Evolutionary conservation across 1,139 yeast genomes (phyloP), one percentile per base, ranked within the genome.

Genomic region (Pichia sp.): DNA sequence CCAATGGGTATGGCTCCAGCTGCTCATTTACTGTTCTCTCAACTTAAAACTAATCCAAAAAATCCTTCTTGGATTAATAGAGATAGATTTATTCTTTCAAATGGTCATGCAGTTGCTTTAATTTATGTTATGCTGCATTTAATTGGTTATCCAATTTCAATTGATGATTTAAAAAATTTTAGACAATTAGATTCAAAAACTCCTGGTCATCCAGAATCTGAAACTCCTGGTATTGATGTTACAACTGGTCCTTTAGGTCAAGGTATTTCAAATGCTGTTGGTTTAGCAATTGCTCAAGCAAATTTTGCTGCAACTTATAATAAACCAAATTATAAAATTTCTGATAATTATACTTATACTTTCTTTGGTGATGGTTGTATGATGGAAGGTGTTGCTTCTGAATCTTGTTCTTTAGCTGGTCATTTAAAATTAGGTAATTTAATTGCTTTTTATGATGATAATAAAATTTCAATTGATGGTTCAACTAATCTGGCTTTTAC

Each of bases 161-260:
- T 92, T 56, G 96, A 89, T 45, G 98, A 94, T 71, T 77, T 92
- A 71, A 86, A 89, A 76, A 71, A 77, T 56, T 92, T 92, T 75
- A 87, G 99, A 79, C 95, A 88, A 72, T 72, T 90, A 63, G 76
- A 78, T 66, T 90, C 97, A 58, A 84, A 83, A 73, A 86, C 96
- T 57, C 98, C 98, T 48, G 98, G 98, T 62, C 98, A 92, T 75
- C 98, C 98, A 48, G 97, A 92, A 74, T 74, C 70, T 53, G 85
- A 79, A 62, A 78, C 79, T 57, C 90, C 95, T 51, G 98, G 97
- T 67, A 82, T 89, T 52, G 98, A 94, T 68, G 96, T 90, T 65
- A 90, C 98, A 70, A 90, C 98, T 55, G 99, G 99, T 70, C 98
- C 99, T 54, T 81, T 92, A 64, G 99, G 99, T 68, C 99, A 92